Evolutionary conservation across 1,284 basidiomycete species (phyloP), one percentile per base, ranked within the genome.

Genomic region (Mixia osmundae): DNA sequence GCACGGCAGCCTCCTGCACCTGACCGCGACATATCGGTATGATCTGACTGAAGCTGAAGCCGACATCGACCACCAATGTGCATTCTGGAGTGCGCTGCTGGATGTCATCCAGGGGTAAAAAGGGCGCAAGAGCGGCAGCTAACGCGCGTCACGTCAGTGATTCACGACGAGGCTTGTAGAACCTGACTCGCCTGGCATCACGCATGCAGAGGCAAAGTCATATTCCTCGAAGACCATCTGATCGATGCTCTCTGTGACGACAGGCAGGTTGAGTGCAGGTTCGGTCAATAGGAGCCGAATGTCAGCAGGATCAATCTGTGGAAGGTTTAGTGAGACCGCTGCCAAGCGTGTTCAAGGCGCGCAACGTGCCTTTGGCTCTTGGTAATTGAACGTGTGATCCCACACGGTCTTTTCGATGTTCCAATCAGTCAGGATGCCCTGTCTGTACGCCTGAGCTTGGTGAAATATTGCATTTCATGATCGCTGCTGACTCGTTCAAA

Each of bases 171-270:
- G 41, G 37, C 14, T 19, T 12, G 15, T 24, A 19, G 1, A 7
- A 7, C 63, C 74, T 54, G 57, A 85, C 80, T 72, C 35, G 78
- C n/a, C n/a, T n/a, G 70, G 50, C 69, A 72, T 24, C 83, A 67
- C 55, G 70, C 67, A 54, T 80, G 79, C n/a, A 31, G 76, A 72
- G 30, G 65, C 61, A 51, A 89, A 91, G 49, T 87, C 85, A 60
- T 87, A 95, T 56, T 91, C 83, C 51, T 95, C 87, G 50, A 91
- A 91, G 0, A 89, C 62, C 52, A 95, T 76, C 57, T 91, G 76
- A 54, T 94, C 87, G 46, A 85, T 83, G 26, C 78, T 69, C 28
- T 80, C 75, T 57, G 85, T 76, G 14, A 89, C 69, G 52, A 80
- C 82, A 14, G 79, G 78, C 8, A 89, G 61, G 55, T 89, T 82